Evolutionary conservation across 2,329 filamentous ascomycete species (phyloP).

Genomic region (Cordyceps fumosorosea): DNA sequence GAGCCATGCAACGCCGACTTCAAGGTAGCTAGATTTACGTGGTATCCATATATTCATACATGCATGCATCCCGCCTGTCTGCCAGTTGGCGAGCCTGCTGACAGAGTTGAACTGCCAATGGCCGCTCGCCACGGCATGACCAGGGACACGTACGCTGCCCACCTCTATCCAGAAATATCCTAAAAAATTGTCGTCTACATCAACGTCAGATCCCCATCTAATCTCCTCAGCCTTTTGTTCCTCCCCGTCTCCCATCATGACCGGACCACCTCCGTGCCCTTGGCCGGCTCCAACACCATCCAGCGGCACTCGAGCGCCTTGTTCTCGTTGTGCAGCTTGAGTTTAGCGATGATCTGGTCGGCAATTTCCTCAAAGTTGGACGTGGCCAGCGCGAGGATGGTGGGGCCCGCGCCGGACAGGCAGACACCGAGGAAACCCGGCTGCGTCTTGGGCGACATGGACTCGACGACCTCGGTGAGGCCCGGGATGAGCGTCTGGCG

Average conservation of each 20-base stretch:
- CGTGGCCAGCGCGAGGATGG: conserved; percentile 87
- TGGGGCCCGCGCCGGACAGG: conserved; percentile 88
- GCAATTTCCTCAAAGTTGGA: conserved; percentile 86
- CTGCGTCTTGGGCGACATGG: conserved; percentile 81
- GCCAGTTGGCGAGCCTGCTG: not conserved
- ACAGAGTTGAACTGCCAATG: conserved; percentile 4
- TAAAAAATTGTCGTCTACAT: not conserved
- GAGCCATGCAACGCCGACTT: not conserved
- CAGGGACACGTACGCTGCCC: not conserved
- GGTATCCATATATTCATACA: not conserved
- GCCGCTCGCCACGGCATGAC: not conserved
- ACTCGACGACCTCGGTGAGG: conserved; percentile 81
- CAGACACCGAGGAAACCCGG: conserved; percentile 89
- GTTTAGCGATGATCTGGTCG: conserved; percentile 65
- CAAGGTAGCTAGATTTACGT: not conserved
- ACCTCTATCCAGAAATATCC: not conserved
- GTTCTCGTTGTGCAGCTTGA: conserved; percentile 50
- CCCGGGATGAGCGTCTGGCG: conserved; percentile 87
- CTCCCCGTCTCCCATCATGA: conserved; percentile 15
- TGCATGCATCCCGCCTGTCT: not conserved
- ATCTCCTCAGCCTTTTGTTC: not conserved
- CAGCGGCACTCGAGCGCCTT: conserved; percentile 74
- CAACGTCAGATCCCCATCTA: not conserved
- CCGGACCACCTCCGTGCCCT: conserved; percentile 52
- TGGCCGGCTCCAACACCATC: conserved; percentile 81